These are phyloP conservation scores for Brassica napus DNA, from an alignment of 345 rosid species.

Conservation along the genomic window DNA sequence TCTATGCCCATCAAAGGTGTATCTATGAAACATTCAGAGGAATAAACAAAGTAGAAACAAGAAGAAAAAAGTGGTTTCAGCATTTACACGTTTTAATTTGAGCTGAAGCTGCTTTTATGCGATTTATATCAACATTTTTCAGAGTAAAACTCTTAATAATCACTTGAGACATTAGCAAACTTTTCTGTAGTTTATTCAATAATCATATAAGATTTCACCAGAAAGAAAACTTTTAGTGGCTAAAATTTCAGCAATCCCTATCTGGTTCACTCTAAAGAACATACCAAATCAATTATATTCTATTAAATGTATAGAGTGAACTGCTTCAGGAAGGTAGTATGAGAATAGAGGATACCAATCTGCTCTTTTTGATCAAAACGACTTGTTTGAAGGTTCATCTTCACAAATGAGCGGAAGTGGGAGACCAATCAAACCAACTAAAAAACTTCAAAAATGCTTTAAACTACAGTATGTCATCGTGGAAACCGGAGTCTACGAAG, in stretches of 20 bases:
- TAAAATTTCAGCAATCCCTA: no score
- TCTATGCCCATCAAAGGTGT: background rate
- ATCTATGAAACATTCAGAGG: background rate
- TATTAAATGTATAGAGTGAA: no score
- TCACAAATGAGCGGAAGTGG: no score
- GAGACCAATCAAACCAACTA: no score
- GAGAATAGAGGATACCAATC: no score
- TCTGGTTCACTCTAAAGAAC: background rate
- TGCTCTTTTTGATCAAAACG: no score
- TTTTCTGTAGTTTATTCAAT: background rate
- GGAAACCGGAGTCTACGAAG: no score
- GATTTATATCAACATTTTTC: background rate
- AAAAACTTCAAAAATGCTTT: no score
- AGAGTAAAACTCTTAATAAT: background rate
- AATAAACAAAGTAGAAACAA: conserved; percentile 29
- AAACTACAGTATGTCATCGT: no score
- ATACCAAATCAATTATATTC: no score
- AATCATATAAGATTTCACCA: conserved; percentile 2
- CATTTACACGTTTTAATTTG: conserved; percentile 23
- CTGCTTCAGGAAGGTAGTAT: no score
- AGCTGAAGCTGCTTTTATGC: background rate
- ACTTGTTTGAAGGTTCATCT: no score
- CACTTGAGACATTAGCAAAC: background rate
- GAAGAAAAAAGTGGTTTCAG: background rate
- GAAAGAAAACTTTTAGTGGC: background rate